These are phyloP conservation scores for Articulospora tetracladia DNA, from an alignment of 495 filamentous ascomycete species.

Conservation along the genomic window DNA sequence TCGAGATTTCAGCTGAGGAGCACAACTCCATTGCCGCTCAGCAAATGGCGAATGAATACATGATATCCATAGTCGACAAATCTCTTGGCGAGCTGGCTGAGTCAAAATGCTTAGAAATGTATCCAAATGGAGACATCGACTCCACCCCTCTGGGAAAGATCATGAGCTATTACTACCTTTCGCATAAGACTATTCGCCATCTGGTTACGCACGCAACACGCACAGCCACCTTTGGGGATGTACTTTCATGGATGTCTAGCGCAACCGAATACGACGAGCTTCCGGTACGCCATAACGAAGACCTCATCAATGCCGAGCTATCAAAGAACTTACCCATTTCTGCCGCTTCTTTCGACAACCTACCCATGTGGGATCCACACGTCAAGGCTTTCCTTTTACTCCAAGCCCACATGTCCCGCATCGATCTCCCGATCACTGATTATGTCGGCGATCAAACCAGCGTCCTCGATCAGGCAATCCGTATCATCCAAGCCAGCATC, in stretches of 20 bases:
- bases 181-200: slow-evolving; percentile 89
- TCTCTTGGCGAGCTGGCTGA: slow-evolving; percentile 76
- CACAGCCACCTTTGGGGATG: slow-evolving; percentile 77
- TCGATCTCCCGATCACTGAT: slow-evolving; percentile 90
- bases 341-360: slow-evolving; percentile 55
- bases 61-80: slow-evolving; percentile 85
- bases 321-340: slow-evolving; percentile 72
- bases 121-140: slow-evolving; percentile 86
- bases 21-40: slow-evolving; percentile 88
- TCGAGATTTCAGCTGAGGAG: slow-evolving; percentile 90
- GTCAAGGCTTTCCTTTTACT: slow-evolving; percentile 94
- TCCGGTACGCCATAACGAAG: slow-evolving; percentile 98
- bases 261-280: slow-evolving; percentile 97
- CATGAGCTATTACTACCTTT: slow-evolving; percentile 99
- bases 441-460: slow-evolving; percentile 88
- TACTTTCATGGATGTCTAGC: slow-evolving; percentile 84
- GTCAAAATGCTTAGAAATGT: slow-evolving; percentile 75
- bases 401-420: slow-evolving; percentile 90
- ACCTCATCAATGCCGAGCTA: slow-evolving; percentile 93
- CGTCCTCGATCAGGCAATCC: slow-evolving; percentile 91
- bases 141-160: slow-evolving; percentile 91
- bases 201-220: slow-evolving; percentile 73
- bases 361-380: slow-evolving; percentile 96
- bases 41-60: slow-evolving; percentile 80
- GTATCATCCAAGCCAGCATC: slow-evolving; percentile 88